Conservation (phyloP, 768 basidiomycete species). For the Termitomyces sp. region DNA sequence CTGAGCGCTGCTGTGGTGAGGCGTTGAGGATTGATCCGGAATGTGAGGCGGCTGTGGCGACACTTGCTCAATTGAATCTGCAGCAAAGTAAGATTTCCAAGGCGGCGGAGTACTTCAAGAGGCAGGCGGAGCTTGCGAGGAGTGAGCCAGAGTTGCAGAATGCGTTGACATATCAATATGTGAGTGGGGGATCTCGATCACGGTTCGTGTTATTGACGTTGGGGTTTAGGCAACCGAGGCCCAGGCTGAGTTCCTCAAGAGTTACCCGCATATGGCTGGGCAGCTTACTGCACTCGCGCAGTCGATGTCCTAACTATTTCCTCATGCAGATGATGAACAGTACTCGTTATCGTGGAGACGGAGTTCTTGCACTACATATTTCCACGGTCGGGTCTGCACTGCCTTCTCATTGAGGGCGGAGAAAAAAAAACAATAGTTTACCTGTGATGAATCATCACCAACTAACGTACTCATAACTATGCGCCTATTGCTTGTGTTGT, state of each 20-base stretch:
- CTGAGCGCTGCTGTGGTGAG: slow-evolving; percentile 82
- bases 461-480: slow-evolving; percentile 6
- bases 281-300: slow-evolving; percentile 46
- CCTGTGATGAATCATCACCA: background rate
- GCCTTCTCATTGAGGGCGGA: background rate
- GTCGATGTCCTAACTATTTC: slow-evolving; percentile 10
- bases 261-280: slow-evolving; percentile 82
- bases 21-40: slow-evolving; percentile 86
- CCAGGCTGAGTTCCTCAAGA: slow-evolving; percentile 77
- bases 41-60: slow-evolving; percentile 95
- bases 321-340: background rate
- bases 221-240: slow-evolving; percentile 64
- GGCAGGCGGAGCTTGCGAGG: slow-evolving; percentile 80
- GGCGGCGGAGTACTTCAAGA: slow-evolving; percentile 83
- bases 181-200: slow-evolving; percentile 30
- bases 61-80: slow-evolving; percentile 86
- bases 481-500: background rate
- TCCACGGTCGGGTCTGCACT: background rate
- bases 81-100: slow-evolving; percentile 87
- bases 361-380: background rate
- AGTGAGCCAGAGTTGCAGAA: slow-evolving; percentile 85
- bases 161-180: slow-evolving; percentile 75
- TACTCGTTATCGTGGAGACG: background rate
- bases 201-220: background rate
- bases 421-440: background rate